Base-by-base conservation (phyloP, 768 basidiomycete species). In the Tulasnella sp. region DNA sequence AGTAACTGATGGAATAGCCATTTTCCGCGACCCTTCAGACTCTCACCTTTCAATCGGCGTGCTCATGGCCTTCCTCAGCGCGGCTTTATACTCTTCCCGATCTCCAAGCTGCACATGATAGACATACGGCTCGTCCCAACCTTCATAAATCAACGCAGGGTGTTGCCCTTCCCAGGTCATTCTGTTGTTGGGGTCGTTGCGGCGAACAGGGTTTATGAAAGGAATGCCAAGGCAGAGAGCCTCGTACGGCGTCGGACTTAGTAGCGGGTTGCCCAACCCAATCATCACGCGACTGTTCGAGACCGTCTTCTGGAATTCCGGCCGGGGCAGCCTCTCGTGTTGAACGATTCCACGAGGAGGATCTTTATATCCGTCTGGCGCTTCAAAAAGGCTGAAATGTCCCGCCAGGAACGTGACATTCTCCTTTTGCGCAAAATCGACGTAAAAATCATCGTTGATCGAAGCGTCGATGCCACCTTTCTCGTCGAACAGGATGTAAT, bases 171-270 rank as follows among this genome's bases (percentile, higher is more conserved):
- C 31, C 82, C 81, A 82, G 19, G 37, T 52, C 7, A 71, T 40
- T 29, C 79, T 74, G 67, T 82, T 77, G n/a, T 80, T 74, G 1
- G 79, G 81, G 31, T 81, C 40, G 11, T 79, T 67, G 2, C 69
- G 79, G 67, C 34, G 52, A 15, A 75, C 74, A 2, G 82, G 81
- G 70, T 82, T 82, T 74, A 82, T 80, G 77, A 82, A 82, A 11
- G 82, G 81, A 0, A 82, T 67, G 19, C 79, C 79, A 36, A 81
- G 72, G 67, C 78, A 78, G 11, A 79, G 73, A 0, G 78, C 78
- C 37, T 78, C 78, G 45, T 78, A 79, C 17, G 78, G 78, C 36
- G 78, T 36, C 45, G 74, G 67, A 72, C 37, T 39, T 25, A 45
- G n/a, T 6, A n/a, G 17, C 1, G 78, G 78, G n/a, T 76, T 40